These are phyloP conservation scores for Fusarium sp. DNA, from an alignment of 2,329 filamentous ascomycete genomes.

Conservation along the genomic window DNA sequence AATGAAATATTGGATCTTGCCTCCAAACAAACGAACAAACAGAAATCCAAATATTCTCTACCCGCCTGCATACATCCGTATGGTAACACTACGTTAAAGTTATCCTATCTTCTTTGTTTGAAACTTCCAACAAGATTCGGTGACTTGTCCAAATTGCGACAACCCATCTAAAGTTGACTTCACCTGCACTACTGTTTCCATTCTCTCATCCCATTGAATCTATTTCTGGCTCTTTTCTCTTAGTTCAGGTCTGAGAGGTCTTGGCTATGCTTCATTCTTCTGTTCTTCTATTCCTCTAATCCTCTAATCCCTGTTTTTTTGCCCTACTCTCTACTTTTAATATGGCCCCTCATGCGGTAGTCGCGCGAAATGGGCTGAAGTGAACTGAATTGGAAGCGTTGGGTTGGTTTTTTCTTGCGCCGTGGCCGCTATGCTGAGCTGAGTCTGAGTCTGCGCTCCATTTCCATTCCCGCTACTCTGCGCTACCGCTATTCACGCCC, in stretches of 20 bases:
- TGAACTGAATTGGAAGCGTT: conserved; percentile 21
- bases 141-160: conserved; percentile 11
- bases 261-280: conserved; percentile 22
- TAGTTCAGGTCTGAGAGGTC: conserved; percentile 22
- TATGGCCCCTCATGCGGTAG: conserved; percentile 17
- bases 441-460: conserved; percentile 14
- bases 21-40: neutral
- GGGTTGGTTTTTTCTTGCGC: conserved; percentile 34
- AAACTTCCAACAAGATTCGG: neutral
- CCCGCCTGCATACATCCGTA: neutral
- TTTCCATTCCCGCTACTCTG: conserved; percentile 21
- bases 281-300: conserved; percentile 14
- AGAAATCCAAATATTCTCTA: neutral
- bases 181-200: conserved; percentile 31
- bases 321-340: neutral
- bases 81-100: neutral
- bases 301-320: conserved; percentile 26
- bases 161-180: neutral
- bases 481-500: conserved; percentile 35
- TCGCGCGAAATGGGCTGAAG: conserved; percentile 29
- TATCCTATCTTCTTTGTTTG: conserved; percentile 31
- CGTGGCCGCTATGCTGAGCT: conserved; percentile 36
- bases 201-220: conserved; percentile 20
- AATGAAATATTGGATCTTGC: neutral
- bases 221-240: conserved; percentile 36